Evolutionary conservation across 73 alveolate species (phyloP).

Genomic region (Uronychia binucleata): DNA sequence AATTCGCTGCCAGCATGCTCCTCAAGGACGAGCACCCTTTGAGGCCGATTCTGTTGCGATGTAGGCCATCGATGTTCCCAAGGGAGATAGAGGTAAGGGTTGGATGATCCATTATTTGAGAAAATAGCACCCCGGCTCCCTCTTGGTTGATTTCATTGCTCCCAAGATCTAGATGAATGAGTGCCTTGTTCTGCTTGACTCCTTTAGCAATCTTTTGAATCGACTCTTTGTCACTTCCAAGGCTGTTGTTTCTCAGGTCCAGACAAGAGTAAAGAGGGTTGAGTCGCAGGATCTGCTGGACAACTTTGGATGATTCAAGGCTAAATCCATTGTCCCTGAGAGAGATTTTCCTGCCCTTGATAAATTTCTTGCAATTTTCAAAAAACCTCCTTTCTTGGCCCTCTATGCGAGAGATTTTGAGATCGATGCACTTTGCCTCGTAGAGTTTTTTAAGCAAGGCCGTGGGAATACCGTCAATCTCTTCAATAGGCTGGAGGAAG

Average conservation of each 20-base stretch:
- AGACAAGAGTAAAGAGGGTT: not conserved
- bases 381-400: not conserved
- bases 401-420: not conserved
- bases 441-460: too few relatives aligned
- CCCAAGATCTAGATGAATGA: slow-evolving; percentile 25
- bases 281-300: not conserved
- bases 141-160: slow-evolving; percentile 24
- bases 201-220: slow-evolving; percentile 11
- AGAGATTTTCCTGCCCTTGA: not conserved
- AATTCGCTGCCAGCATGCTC: not conserved
- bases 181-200: not conserved
- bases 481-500: not conserved
- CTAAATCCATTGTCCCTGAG: not conserved
- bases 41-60: slow-evolving; percentile 32
- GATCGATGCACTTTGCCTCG: not conserved
- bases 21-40: slow-evolving; percentile 15
- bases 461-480: not conserved
- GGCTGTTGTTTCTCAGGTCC: slow-evolving; percentile 18
- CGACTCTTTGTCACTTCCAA: slow-evolving; percentile 21
- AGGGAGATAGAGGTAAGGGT: not conserved
- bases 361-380: not conserved
- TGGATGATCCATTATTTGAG: not conserved
- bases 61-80: slow-evolving; percentile 19
- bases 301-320: not conserved
- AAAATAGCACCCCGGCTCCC: slow-evolving; percentile 14